Percentiles rank a stretch among this genome's conserved stretches.
These are phyloP conservation scores for Microdochium paspali DNA, from an alignment of 2,329 filamentous ascomycete genomes.

Conservation along the genomic window DNA sequence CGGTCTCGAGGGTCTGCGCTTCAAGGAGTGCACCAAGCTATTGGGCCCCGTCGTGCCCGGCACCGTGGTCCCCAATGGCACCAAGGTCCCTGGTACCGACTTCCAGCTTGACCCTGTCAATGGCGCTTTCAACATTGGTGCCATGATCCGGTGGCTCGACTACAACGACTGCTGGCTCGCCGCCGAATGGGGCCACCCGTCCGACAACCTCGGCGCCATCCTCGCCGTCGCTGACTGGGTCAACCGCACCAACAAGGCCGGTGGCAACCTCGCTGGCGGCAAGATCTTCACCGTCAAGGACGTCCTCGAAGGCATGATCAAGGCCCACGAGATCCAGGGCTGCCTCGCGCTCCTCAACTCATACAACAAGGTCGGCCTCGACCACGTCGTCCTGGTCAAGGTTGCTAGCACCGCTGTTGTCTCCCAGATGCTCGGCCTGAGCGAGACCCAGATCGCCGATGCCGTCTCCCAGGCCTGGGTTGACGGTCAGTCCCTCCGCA, in stretches of 20 bases:
- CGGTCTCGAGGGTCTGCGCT: slow-evolving; percentile 88
- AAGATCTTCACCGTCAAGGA: slow-evolving; percentile 85
- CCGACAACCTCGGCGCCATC: slow-evolving; percentile 95
- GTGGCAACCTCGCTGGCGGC: slow-evolving; percentile 72
- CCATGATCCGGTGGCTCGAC: slow-evolving; percentile 98
- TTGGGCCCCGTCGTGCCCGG: slow-evolving; percentile 87
- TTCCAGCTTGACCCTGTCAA: slow-evolving; percentile 94
- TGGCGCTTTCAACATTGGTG: slow-evolving; percentile 96
- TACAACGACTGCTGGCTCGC: slow-evolving; percentile 99
- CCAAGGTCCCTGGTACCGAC: slow-evolving; percentile 81
- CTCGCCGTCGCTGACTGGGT: slow-evolving; percentile 96
- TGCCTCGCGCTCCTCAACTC: slow-evolving; percentile 95
- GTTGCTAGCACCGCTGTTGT: slow-evolving; percentile 91
- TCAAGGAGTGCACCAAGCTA: slow-evolving; percentile 92
- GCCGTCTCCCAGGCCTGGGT: slow-evolving; percentile 97
- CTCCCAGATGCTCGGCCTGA: slow-evolving; percentile 87
- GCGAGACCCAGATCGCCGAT: slow-evolving; percentile 84
- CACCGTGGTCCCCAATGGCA: slow-evolving; percentile 84
- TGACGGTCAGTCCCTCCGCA: slow-evolving; percentile 90
- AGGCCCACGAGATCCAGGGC: slow-evolving; percentile 98
- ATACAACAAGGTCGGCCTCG: slow-evolving; percentile 95
- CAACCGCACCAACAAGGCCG: slow-evolving; percentile 74
- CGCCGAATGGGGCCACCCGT: slow-evolving; percentile 97
- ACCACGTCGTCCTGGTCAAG: slow-evolving; percentile 98
- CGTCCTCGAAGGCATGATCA: slow-evolving; percentile 95